Evolutionary conservation across 176 grass and related monocot species (phyloP), one percentile per base, ranked within the genome.

Genomic region (Melocanna baccifera): DNA sequence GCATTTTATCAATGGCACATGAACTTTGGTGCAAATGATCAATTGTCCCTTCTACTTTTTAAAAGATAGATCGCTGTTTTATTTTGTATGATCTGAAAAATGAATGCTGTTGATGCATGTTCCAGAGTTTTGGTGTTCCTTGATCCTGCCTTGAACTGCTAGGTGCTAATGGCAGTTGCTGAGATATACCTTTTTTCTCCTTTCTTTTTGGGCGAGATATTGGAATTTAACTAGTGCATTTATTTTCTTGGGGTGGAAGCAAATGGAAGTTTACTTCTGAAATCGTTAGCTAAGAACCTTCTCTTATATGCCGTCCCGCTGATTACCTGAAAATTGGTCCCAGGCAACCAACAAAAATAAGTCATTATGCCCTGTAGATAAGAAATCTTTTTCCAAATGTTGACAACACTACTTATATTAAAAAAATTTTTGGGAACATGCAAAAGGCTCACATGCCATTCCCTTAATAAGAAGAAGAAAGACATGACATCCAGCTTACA

Each of bases 111-210:
- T 67, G 75, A 58, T 67, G 48, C 70, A 43, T 81, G 71, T 20
- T 77, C 71, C 26, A 37, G 19, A 18, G 23, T 81, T 76, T 67
- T 30, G 45, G 71, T 71, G 23, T 57, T 69, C 29, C 29, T 81
- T 70, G 68, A 47, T 77, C 56, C 45, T 71, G 78, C 64, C 86
- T 47, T 86, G 83, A 86, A 53, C 77, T 76, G 23, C 78, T 71
- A 71, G 62, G 15, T 82, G 65, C 52, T 77, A 53, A 19, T 71
- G 56, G 14, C 40, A 37, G 70, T 62, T 82, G 10, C 1, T 46
- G 34, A 64, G 46, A 77, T 71, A 34, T 76, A 84, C n/a, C 71
- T 11, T 59, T n/a, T 69, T 23, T 18, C 1, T 22, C 45, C 65
- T 16, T 57, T 30, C 37, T 71, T 77, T 77, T 72, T 61, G 75